A percentile compares a stretch with the other conserved stretches of the same genome.
Evolutionary conservation across 768 basidiomycete species (phyloP).

Genomic region (Mrakia gelida): DNA sequence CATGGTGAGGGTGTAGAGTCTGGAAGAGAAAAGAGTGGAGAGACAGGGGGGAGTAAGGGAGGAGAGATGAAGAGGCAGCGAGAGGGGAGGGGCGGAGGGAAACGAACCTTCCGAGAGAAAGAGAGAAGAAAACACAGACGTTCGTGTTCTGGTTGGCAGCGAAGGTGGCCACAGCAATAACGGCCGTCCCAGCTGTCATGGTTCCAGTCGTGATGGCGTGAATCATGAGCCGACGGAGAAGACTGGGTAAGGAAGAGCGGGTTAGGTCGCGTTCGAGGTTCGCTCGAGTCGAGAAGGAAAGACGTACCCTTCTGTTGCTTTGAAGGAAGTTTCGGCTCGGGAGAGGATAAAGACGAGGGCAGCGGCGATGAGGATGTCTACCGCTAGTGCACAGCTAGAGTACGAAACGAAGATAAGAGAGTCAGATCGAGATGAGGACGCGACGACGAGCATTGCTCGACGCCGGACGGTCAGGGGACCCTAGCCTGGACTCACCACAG

Average conservation of each 20-base stretch:
- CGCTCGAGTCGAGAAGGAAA: too few species aligned
- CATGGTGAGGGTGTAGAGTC: neutral
- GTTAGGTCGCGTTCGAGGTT: neutral
- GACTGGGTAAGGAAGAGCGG: neutral
- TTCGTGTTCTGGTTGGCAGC: neutral
- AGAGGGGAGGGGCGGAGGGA: too few species aligned
- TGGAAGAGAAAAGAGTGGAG: neutral
- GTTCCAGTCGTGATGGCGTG: neutral
- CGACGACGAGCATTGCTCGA: neutral
- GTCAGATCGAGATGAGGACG: neutral
- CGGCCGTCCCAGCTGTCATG: neutral
- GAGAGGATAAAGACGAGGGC: neutral
- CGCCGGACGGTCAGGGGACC: too few species aligned
- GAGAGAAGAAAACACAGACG: constrained; percentile 2
- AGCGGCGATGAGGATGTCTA: neutral
- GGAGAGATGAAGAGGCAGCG: neutral
- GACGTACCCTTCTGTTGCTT: neutral
- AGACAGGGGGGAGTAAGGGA: neutral
- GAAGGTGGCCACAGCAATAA: neutral
- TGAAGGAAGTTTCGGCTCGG: neutral
- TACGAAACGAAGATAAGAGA: too few species aligned
- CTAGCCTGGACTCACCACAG: neutral
- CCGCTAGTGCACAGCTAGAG: neutral
- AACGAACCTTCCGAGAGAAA: neutral
- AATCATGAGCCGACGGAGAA: neutral